phyloP scores from a whole-genome alignment of 2,329 filamentous ascomycete species.

The Plectosphaerella sp. region DNA sequence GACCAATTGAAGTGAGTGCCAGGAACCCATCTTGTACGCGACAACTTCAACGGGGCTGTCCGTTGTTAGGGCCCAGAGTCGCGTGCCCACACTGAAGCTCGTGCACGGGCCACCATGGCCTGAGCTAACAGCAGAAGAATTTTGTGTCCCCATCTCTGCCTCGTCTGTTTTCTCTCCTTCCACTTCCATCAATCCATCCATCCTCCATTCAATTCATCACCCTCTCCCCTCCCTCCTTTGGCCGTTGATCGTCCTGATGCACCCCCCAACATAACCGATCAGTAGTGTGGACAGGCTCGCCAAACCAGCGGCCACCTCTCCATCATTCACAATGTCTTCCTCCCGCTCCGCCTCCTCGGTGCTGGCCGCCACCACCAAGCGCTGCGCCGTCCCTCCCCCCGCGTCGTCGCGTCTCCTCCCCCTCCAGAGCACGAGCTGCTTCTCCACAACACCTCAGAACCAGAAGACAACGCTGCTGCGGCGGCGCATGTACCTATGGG shows the following conservation, averaged over 20 bases:
- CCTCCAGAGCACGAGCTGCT: slow-evolving; percentile 16
- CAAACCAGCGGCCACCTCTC: not conserved
- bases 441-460: slow-evolving; percentile 33
- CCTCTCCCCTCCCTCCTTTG: not conserved
- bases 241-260: not conserved
- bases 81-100: not conserved
- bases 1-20: no score
- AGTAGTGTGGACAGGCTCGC: not conserved
- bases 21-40: no score
- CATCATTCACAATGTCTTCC: not conserved
- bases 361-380: slow-evolving; percentile 6
- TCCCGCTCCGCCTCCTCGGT: slow-evolving; percentile 7
- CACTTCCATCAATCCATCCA: not conserved
- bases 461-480: slow-evolving; percentile 32
- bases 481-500: slow-evolving; percentile 33
- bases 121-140: not conserved
- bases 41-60: no score
- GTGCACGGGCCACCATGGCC: not conserved
- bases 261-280: not conserved
- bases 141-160: not conserved
- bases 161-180: not conserved
- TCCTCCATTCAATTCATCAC: not conserved
- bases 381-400: slow-evolving; percentile 4
- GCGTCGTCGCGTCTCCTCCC: slow-evolving; percentile 2
- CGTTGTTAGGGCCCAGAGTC: not conserved